phyloP scores from a whole-genome alignment of 768 basidiomycete species.

The Sarcodon aspratus region DNA sequence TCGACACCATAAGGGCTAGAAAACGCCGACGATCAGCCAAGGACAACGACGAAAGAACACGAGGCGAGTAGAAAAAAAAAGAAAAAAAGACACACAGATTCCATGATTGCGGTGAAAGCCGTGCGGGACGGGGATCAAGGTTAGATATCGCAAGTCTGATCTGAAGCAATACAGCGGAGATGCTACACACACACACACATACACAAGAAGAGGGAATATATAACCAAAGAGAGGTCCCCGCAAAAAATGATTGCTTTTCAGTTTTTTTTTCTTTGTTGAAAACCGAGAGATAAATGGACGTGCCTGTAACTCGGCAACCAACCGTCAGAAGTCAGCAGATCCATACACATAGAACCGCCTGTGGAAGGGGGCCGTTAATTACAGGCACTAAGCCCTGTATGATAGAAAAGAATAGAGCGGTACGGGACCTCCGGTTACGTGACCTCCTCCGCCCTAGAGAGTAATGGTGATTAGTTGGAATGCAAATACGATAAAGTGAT shows the following conservation, averaged over 20 bases:
- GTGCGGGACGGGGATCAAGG: slow-evolving; percentile 50
- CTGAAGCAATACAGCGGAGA: slow-evolving; percentile 40
- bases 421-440: slow-evolving; percentile 48
- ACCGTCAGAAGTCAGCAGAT: slow-evolving; percentile 56
- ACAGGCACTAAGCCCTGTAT: not conserved
- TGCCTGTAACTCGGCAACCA: slow-evolving; percentile 64
- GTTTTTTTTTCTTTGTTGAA: not conserved
- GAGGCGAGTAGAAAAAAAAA: not conserved
- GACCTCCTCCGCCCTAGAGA: slow-evolving; percentile 50
- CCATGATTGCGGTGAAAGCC: slow-evolving; percentile 38
- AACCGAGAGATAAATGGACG: not conserved
- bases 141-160: slow-evolving; percentile 63
- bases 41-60: not conserved
- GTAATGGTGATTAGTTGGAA: too few relatives aligned
- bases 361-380: slow-evolving; percentile 3
- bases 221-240: not conserved
- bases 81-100: slow-evolving; percentile 21
- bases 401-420: not conserved
- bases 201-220: not conserved
- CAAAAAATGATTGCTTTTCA: not conserved
- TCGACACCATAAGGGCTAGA: slow-evolving; percentile 30
- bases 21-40: not conserved
- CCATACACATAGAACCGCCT: slow-evolving; percentile 73
- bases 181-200: too few relatives aligned
- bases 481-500: too few relatives aligned